Base-by-base conservation (phyloP, 2,329 filamentous ascomycete genomes). In the Penicillium sp. region DNA sequence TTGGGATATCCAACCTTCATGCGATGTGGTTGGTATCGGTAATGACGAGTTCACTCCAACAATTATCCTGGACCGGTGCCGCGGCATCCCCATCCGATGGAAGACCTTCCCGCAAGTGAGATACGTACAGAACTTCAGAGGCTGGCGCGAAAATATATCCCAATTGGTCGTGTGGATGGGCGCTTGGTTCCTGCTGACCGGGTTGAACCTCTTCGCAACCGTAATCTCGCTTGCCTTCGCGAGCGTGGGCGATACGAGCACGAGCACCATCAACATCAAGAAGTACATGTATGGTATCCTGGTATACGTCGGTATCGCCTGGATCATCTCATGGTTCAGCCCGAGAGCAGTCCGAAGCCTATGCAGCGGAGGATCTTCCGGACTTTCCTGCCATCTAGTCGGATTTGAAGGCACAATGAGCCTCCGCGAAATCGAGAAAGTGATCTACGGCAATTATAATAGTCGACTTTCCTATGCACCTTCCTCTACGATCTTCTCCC, bases 1-100 rank as follows among this genome's bases (percentile, higher is more conserved):
- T 5, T 72, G 69, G 67, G 67, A 72, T 50, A 67, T 73, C 27
- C 49, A 68, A 18, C 71, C 71, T 3, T 57, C 58, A 5, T 71
- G 69, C 46, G 63, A 70, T 49, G 61, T 72, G 6, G 68, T 69
- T 6, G 71, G 66, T 23, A 62, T 73, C 11, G 59, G 67, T 11
- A 65, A 71, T 31, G 65, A 73, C 26, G 54, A 66, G 14, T 65
- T 66, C 8, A 23, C 51, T 15, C 57, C 57, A 3, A 59, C 55
- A 3, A 42, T 73, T 18, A 59, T 72, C 29, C 37, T 73, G 18
- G 69, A 71, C 47, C 63, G 65, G 1, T 66, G 65, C n/a, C 65
- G 60, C 14, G 70, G 63, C 22, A 67, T 69, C 35, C 63, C 66
- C 14, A 69, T 73, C 18, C 65, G 66, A 6, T 73, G 71, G 70